Base-by-base conservation (phyloP, 2,329 filamentous ascomycete species). In the Pyrenophora teres region DNA sequence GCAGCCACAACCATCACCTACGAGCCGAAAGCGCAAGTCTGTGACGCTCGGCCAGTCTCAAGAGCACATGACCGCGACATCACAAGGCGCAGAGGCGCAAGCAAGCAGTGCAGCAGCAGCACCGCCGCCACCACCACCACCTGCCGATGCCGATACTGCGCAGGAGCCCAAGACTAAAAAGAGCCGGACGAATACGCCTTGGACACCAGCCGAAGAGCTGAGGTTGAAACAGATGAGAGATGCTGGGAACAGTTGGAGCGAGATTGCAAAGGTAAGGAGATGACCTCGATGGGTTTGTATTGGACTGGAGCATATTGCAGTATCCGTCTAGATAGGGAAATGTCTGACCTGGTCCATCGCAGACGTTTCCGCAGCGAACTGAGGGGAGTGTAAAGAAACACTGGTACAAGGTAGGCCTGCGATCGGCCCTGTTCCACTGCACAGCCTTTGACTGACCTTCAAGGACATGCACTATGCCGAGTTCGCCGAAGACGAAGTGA, bases 381-480 rank as follows among this genome's bases (percentile, higher is more conserved):
- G 94, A 99, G 77, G 94, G 94, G 6, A 97, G 92, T 69, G 94
- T 99, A 18, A 99, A 97, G 82, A 99, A 97, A 78, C 94, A 99
- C 74, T 99, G 94, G 93, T 97, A 99, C 77, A 97, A 97, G 83
- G 90, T 91, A 79, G 49, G 77, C 59, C 41, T 40, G 46, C 35
- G 25, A 41, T 30, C 42, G 25, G 21, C 16, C 38, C 46, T 38
- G 43, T 62, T 62, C 50, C 55, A 54, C 50, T 51, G 47, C 48
- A 36, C 33, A 32, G 49, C 18, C 50, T 40, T 42, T 52, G 15
- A 56, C 68, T 74, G 53, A 73, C 56, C 51, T 25, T 38, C 52
- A 54, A 94, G 90, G 94, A 99, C 67, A 99, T 99, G 94, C 94
- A 99, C 73, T 97, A 97, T 74, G 94, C 94, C 60, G 94, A 97